Evolutionary conservation across 2,329 filamentous ascomycete genomes (phyloP).

Genomic region (Eutypa lata): DNA sequence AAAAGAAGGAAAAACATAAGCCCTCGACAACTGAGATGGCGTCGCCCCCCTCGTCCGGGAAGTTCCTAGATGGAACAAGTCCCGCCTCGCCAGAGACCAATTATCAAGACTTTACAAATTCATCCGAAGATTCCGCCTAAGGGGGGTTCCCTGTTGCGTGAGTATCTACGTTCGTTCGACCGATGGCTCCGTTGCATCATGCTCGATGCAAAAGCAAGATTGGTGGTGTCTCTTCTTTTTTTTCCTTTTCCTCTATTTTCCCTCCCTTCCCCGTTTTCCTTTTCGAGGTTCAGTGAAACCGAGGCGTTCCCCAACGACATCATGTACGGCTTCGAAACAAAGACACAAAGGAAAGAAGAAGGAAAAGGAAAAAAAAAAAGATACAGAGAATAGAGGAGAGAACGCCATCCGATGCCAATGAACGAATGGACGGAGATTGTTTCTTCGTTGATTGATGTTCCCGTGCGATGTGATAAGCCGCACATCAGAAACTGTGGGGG

Average conservation of each 20-base stretch:
- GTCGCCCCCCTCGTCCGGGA: neutral
- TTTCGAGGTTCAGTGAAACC: neutral
- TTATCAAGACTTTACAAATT: slow-evolving; percentile 1
- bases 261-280: neutral
- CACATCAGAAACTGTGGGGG: neutral
- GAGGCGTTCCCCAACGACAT: neutral
- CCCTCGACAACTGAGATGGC: neutral
- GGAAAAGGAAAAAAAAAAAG: too few species aligned
- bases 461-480: neutral
- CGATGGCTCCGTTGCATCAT: neutral
- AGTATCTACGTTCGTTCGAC: neutral
- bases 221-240: too few species aligned
- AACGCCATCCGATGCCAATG: neutral
- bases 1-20: neutral
- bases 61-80: neutral
- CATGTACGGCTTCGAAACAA: neutral
- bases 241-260: too few species aligned
- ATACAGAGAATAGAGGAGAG: neutral
- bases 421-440: neutral
- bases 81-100: neutral
- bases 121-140: neutral
- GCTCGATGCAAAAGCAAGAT: neutral
- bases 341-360: neutral
- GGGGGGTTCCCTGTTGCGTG: neutral
- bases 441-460: neutral